phyloP scores from a whole-genome alignment of 2,329 filamentous ascomycete genomes.

The Aspergillus clavatus region DNA sequence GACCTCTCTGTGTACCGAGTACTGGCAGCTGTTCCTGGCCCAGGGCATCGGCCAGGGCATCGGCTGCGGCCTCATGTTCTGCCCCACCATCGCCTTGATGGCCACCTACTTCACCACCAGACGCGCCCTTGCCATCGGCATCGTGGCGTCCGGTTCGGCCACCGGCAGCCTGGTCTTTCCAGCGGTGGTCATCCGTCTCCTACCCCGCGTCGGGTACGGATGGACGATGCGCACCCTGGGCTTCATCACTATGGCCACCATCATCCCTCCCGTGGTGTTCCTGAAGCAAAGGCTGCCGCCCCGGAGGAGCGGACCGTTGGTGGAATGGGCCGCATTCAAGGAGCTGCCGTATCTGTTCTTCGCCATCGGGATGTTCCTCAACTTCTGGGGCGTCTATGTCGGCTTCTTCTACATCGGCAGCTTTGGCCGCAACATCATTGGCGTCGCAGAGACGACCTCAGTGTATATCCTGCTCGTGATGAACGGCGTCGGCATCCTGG shows the following conservation, averaged over 20 bases:
- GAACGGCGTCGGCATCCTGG: slow-evolving; percentile 58
- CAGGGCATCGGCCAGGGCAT: slow-evolving; percentile 57
- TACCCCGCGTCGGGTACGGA: slow-evolving; percentile 57
- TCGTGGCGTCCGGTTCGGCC: slow-evolving; percentile 56
- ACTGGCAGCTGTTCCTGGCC: slow-evolving; percentile 47
- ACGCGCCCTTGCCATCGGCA: slow-evolving; percentile 56
- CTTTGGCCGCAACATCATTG: slow-evolving; percentile 38
- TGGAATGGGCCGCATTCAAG: slow-evolving; percentile 50
- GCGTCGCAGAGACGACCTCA: slow-evolving; percentile 41
- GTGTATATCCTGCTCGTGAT: slow-evolving; percentile 61
- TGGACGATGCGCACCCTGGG: slow-evolving; percentile 62
- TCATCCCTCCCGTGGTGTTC: slow-evolving; percentile 40
- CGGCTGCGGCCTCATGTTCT: slow-evolving; percentile 53
- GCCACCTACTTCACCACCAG: slow-evolving; percentile 59
- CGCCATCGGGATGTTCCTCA: slow-evolving; percentile 40
- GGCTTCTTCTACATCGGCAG: slow-evolving; percentile 48
- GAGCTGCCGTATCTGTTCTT: slow-evolving; percentile 46
- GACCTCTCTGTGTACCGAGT: slow-evolving; percentile 45
- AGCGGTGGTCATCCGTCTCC: slow-evolving; percentile 51
- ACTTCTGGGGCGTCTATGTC: slow-evolving; percentile 52
- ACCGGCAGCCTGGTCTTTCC: slow-evolving; percentile 63
- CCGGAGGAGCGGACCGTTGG: slow-evolving; percentile 46
- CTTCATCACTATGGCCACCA: slow-evolving; percentile 52
- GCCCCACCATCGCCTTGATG: slow-evolving; percentile 50
- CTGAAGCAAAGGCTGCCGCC: slow-evolving; percentile 48